Percentiles rank a stretch among this genome's conserved stretches.
Conservation (phyloP, 768 basidiomycete species). For the Leucocoprinus sp. region DNA sequence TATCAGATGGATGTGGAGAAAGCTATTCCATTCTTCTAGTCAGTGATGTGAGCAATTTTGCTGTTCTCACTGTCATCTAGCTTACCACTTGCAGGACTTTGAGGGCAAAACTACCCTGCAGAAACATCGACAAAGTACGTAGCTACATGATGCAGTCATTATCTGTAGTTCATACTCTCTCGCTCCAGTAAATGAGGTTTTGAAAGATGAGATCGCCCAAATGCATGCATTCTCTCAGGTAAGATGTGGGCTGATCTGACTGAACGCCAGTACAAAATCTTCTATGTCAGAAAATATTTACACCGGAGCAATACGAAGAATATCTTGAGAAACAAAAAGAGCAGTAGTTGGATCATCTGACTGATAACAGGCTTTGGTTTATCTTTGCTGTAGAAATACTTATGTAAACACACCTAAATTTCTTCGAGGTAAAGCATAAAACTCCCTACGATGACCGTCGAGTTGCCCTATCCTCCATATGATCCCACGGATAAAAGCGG, state of each 20-base stretch:
- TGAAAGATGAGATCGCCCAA: conserved; percentile 67
- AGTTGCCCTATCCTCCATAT: conserved; percentile 55
- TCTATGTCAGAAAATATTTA: conserved; percentile 14
- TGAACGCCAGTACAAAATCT: not conserved
- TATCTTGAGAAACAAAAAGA: conserved; percentile 11
- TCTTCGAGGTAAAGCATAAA: not conserved
- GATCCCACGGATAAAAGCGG: conserved; percentile 64
- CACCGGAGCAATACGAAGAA: conserved; percentile 19
- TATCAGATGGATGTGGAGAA: conserved; percentile 75
- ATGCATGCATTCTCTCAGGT: conserved; percentile 92
- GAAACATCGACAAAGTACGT: conserved; percentile 61
- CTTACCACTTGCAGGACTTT: conserved; percentile 41
- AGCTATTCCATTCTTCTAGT: conserved; percentile 70
- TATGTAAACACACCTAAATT: conserved; percentile 6
- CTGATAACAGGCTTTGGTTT: not conserved
- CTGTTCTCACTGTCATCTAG: not conserved
- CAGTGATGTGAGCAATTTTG: conserved; percentile 48
- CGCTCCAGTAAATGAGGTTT: conserved; percentile 58
- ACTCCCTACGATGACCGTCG: conserved; percentile 15
- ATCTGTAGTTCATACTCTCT: not conserved
- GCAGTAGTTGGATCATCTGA: not conserved
- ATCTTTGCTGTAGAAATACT: conserved; percentile 3
- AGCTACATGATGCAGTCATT: not conserved
- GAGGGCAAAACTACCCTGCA: conserved; percentile 77
- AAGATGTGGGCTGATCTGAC: conserved; percentile 3